Evolutionary conservation across 2,329 filamentous ascomycete genomes (phyloP), one percentile per base, ranked within the genome.

Genomic region (Colletotrichum tropicicola): DNA sequence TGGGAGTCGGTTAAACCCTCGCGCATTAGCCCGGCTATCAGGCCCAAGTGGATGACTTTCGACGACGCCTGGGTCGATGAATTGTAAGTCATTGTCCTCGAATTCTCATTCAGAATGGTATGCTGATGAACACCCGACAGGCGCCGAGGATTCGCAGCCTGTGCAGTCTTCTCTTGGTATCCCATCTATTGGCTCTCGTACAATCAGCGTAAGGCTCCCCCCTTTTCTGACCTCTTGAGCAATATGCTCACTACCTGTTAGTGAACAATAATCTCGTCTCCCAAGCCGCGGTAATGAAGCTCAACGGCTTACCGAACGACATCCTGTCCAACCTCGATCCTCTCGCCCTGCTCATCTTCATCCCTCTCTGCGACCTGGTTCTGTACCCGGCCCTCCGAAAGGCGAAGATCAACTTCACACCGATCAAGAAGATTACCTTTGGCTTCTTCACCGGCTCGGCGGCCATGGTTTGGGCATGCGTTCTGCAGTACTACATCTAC

Each of bases 331-430:
- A 93, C 77, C 87, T 95, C 53, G 87, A 83, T 68, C 92, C 91
- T 74, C 94, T 95, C 81, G 92, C 92, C 67, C 82, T 95, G 74
- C 94, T 92, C 54, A 94, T 92, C 15, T 95, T 95, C 77, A 87
- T 94, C 35, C 85, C 95, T 52, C 92, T 90, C 35, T 82, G 86
- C 71, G 83, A 94, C 73, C 82, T 81, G 19, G 49, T 91, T 55
- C 73, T 94, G 65, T 94, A 93, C 75, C 92, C 92, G 0, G 71
- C 83, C 21, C 83, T 94, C 48, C 86, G 89, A 70, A 88, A 85
- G 70, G 73, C 80, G n/a, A 85, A 85, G 65, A 85, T 93, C 73
- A 83, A 83, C 63, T 91, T 93, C 78, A 90, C 85, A 0, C 92
- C 91, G n/a, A 90, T 93, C 78, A 92, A 89, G 79, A 90, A 89